phyloP scores from a whole-genome alignment of 208 protist genomes.

The Trypanosoma mega region DNA sequence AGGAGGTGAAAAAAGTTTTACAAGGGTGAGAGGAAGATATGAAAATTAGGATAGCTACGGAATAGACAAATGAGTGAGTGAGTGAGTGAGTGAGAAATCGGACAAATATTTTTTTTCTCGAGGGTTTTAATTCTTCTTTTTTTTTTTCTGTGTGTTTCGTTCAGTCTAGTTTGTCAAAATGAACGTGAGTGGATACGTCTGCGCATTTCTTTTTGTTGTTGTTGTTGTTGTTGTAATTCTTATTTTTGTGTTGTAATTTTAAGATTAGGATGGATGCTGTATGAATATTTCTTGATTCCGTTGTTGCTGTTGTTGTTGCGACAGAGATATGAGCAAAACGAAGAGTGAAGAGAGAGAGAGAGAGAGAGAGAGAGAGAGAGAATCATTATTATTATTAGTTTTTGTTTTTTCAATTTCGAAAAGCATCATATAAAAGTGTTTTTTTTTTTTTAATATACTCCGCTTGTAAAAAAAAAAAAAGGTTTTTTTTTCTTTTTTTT shows the following conservation, averaged over 20 bases:
- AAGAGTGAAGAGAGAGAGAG: no score
- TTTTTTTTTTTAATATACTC: not conserved
- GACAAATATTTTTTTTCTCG: slow-evolving; percentile 7
- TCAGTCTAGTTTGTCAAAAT: not conserved
- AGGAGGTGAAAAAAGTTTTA: slow-evolving; percentile 42
- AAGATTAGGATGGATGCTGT: no score
- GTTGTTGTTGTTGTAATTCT: no score
- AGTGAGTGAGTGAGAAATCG: not conserved
- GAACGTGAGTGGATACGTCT: no score
- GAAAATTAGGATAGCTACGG: not conserved
- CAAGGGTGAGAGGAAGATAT: slow-evolving; percentile 4
- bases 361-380: no score
- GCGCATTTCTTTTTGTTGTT: no score
- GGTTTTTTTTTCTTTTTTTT: slow-evolving; percentile 20
- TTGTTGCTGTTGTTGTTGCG: no score
- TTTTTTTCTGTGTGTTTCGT: not conserved
- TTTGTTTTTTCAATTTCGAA: no score
- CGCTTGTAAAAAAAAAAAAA: not conserved
- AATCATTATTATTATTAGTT: no score
- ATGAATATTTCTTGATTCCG: no score
- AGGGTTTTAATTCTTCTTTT: not conserved
- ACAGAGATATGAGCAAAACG: slow-evolving; percentile 8
- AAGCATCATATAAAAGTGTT: no score
- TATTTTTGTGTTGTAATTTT: no score
- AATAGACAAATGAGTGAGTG: not conserved